A percentile compares a stretch with the other conserved stretches of the same genome.
Evolutionary conservation across 495 filamentous ascomycete genomes (phyloP).

Genomic region (Rostrohypoxylon terebratum): DNA sequence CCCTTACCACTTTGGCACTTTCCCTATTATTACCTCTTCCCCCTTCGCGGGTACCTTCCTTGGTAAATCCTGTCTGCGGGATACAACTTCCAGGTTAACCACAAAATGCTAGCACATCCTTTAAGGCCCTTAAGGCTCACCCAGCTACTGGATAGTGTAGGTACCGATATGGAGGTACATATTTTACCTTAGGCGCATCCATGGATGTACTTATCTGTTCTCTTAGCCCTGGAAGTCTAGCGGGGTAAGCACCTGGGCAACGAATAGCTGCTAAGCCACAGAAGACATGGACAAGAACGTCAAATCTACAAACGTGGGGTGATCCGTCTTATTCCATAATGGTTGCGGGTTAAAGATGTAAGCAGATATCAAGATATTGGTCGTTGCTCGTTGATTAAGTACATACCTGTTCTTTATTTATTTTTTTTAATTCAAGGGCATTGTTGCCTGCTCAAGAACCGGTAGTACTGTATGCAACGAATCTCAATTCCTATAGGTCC

Average conservation of each 20-base stretch:
- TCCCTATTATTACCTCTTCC: neutral
- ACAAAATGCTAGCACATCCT: neutral
- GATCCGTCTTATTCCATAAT: conserved; percentile 6
- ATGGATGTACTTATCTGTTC: neutral
- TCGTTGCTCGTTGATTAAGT: no score
- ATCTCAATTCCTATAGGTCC: neutral
- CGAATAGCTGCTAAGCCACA: conserved; percentile 22
- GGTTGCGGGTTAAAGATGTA: neutral
- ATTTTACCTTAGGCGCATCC: neutral
- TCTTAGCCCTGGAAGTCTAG: neutral
- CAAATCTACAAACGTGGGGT: conserved; percentile 24
- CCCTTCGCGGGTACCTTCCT: conserved; percentile 14
- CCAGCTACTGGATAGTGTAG: conserved; percentile 3
- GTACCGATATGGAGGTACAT: no score
- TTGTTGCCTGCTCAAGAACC: neutral
- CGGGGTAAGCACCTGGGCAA: neutral
- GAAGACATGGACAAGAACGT: conserved; percentile 5
- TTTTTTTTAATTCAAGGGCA: neutral
- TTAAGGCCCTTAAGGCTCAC: neutral
- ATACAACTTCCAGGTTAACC: neutral
- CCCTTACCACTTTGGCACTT: no score
- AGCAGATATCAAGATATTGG: conserved; percentile 1
- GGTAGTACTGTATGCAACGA: neutral
- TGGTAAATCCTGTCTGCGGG: neutral
- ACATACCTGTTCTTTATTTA: neutral